phyloP scores from a whole-genome alignment of 768 basidiomycete species.

The Chalciporus sphaerocephalus region DNA sequence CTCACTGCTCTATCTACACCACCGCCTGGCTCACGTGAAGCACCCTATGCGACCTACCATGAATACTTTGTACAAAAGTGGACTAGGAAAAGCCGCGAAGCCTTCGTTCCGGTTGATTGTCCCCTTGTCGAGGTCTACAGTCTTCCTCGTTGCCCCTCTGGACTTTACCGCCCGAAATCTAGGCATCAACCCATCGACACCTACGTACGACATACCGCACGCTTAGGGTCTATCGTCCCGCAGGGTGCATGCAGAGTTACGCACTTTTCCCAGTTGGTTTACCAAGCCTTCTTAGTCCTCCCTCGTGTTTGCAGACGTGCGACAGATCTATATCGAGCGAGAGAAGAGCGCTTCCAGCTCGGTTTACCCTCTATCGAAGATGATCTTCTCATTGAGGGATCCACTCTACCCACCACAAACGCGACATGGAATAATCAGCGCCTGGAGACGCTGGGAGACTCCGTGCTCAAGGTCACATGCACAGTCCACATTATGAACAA shows the following conservation, averaged over 20 bases:
- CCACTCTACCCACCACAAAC: constrained; percentile 64
- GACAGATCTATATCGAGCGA: constrained; percentile 60
- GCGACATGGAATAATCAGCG: constrained; percentile 78
- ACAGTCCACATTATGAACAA: constrained; percentile 75
- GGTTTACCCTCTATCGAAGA: constrained; percentile 57
- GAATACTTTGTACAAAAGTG: constrained; percentile 58
- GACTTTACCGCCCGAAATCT: constrained; percentile 35
- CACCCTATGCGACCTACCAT: constrained; percentile 45
- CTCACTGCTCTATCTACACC: constrained; percentile 62
- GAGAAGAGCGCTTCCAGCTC: constrained; percentile 47
- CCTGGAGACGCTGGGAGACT: constrained; percentile 83
- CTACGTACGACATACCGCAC: constrained; percentile 20
- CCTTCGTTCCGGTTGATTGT: constrained; percentile 50
- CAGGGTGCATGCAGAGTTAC: constrained; percentile 50
- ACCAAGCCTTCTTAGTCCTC: constrained; percentile 50
- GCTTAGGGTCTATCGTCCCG: constrained; percentile 36
- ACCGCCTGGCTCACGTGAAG: constrained; percentile 46
- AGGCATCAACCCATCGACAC: constrained; percentile 26
- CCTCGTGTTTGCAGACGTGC: constrained; percentile 66
- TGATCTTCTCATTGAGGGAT: constrained; percentile 62
- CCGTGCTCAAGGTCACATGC: constrained; percentile 71
- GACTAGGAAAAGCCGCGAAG: constrained; percentile 42
- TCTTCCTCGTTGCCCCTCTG: constrained; percentile 40
- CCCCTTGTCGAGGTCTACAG: constrained; percentile 55
- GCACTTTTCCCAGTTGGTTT: constrained; percentile 48